Evolutionary conservation across 352 stramenopile genomes (phyloP), one percentile per base, ranked within the genome.

Genomic region (Globisporangium radiosum): DNA sequence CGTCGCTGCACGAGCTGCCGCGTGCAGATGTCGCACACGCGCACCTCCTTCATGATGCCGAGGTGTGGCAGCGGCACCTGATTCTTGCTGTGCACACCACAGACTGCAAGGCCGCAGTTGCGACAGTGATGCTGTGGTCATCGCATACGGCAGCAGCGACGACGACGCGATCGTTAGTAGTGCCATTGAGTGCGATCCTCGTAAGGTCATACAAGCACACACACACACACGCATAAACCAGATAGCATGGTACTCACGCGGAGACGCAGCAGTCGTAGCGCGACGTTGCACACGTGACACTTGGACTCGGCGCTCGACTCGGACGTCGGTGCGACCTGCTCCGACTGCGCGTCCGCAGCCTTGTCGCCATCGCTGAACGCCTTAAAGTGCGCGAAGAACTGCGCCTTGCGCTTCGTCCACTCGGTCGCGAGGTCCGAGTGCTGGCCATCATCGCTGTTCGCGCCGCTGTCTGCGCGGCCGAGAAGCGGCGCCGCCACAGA

Each of bases 81-180:
- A 65, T 90, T 88, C 59, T 82, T 87, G 54, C 81, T 90, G 64
- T 90, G 81, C 37, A 88, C 79, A 48, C 78, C 74, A 45, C 81
- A 90, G 15, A 90, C 81, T 5, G 78, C 66, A n/a, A 75, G 58
- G 10, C 70, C 70, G 47, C 81, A 90, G 47, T 90, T 90, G 39
- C 76, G 69, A 55, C 78, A 90, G 49, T 76, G 76, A 60, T 88
- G 81, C 72, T 88, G 52, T 7, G 36, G 17, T 19, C 17, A 19
- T 19, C 11, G 7, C 7, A 50, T 13, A 59, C 17, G 15, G 17
- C 17, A 19, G 17, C 17, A 19, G 17, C 17, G 17, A 19, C 17
- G 17, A 19, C 17, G 17, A 19, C 17, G 17, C 17, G 17, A 19
- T 19, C 17, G 17, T 19, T 19, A 19, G 17, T 19, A 19, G 17